These are phyloP conservation scores for Pharus latifolius DNA, from an alignment of 176 grass and related monocot species.

Conservation along the genomic window DNA sequence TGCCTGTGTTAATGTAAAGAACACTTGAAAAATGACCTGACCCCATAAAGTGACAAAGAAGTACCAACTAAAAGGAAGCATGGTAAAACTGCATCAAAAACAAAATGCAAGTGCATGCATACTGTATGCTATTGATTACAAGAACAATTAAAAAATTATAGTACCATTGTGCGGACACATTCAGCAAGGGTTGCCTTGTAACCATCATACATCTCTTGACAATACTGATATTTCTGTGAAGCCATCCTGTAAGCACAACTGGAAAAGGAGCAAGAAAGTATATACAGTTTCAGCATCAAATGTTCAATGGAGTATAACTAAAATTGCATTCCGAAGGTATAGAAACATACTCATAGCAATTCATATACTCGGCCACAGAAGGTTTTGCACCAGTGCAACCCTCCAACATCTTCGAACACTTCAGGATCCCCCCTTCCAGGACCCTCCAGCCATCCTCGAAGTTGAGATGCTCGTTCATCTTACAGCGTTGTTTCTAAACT, in stretches of 20 bases:
- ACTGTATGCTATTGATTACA: not conserved
- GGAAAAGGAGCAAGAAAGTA: conserved; percentile 11
- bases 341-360: conserved; percentile 42
- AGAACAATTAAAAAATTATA: not conserved
- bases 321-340: not conserved
- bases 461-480: conserved; percentile 25
- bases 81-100: too few relatives aligned
- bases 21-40: too few relatives aligned
- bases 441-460: conserved; percentile 54
- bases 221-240: conserved; percentile 40
- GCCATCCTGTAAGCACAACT: conserved; percentile 38
- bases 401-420: conserved; percentile 57
- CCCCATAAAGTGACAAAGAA: too few relatives aligned
- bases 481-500: not conserved
- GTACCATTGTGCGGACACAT: conserved; percentile 39
- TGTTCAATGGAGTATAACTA: not conserved
- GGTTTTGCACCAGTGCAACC: conserved; percentile 33
- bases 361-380: conserved; percentile 41
- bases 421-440: conserved; percentile 45
- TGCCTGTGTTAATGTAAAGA: too few relatives aligned
- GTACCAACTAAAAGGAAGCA: too few relatives aligned
- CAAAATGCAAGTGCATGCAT: too few relatives aligned
- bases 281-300: not conserved
- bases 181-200: conserved; percentile 25
- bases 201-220: conserved; percentile 32